These are phyloP conservation scores for Pugionium cornutum DNA, from an alignment of 345 rosid genomes.

Conservation along the genomic window DNA sequence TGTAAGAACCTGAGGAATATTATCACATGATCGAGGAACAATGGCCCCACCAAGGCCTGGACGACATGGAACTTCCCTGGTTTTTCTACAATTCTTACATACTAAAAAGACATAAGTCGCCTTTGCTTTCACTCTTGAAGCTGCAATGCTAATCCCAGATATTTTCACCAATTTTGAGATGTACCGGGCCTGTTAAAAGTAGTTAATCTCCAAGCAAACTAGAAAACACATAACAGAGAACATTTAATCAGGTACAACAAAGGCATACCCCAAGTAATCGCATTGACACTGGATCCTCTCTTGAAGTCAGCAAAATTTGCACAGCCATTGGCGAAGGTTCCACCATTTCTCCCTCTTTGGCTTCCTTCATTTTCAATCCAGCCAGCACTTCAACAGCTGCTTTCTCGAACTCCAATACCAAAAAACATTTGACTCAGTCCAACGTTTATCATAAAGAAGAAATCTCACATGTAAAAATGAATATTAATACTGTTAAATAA, in stretches of 20 bases:
- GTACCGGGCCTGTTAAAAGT: constrained; percentile 61
- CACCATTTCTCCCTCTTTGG: constrained; percentile 81
- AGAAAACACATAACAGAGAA: background rate
- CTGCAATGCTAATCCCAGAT: constrained; percentile 89
- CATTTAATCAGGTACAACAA: background rate
- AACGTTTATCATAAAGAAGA: constrained; percentile 2
- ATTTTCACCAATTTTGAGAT: constrained; percentile 87
- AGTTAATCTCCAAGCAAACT: background rate
- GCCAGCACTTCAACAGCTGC: constrained; percentile 89
- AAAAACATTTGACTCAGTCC: background rate
- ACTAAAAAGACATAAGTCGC: constrained; percentile 84
- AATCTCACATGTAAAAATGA: constrained; percentile 7
- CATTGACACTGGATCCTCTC: constrained; percentile 82
- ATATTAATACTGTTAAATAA: background rate
- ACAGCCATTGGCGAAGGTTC: constrained; percentile 67
- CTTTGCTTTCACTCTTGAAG: constrained; percentile 94
- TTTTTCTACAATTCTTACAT: constrained; percentile 82
- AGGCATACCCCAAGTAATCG: constrained; percentile 74
- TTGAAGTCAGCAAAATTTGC: constrained; percentile 79
- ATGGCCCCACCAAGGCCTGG: constrained; percentile 99
- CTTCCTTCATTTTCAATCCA: constrained; percentile 72
- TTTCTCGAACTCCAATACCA: constrained; percentile 63
- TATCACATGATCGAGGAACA: constrained; percentile 91
- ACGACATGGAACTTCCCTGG: constrained; percentile 75
- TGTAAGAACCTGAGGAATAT: constrained; percentile 74